A percentile compares a stretch with the other conserved stretches of the same genome.
These are phyloP conservation scores for Aspergillus awamori DNA, from an alignment of 2,329 filamentous ascomycete genomes.

Conservation along the genomic window DNA sequence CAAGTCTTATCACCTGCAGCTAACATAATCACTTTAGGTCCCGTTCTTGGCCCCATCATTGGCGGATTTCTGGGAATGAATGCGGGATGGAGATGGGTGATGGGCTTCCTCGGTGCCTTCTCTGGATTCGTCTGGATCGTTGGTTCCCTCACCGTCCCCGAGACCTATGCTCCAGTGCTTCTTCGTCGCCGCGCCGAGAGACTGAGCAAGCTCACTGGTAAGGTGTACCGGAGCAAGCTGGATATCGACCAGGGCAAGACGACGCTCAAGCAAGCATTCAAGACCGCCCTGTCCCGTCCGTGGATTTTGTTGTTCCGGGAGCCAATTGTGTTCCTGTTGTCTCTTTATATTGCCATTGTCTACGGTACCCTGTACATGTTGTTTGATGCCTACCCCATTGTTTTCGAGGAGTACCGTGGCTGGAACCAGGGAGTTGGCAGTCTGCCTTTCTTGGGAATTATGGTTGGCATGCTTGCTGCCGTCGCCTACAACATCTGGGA, in stretches of 20 bases:
- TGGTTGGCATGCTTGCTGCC: slow-evolving; percentile 45
- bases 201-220: slow-evolving; percentile 54
- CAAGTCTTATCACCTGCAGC: neutral
- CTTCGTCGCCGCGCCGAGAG: slow-evolving; percentile 54
- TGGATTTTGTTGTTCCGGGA: slow-evolving; percentile 53
- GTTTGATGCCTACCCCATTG: slow-evolving; percentile 56
- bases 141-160: slow-evolving; percentile 35
- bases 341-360: slow-evolving; percentile 55
- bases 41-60: slow-evolving; percentile 65
- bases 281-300: slow-evolving; percentile 54
- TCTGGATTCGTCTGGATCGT: slow-evolving; percentile 60
- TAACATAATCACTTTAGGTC: slow-evolving; percentile 39
- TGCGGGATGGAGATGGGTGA: slow-evolving; percentile 71
- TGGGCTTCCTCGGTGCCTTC: slow-evolving; percentile 65
- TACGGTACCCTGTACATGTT: slow-evolving; percentile 58
- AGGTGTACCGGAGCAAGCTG: slow-evolving; percentile 49
- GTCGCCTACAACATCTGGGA: slow-evolving; percentile 47
- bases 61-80: slow-evolving; percentile 68
- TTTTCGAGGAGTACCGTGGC: slow-evolving; percentile 50
- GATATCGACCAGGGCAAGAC: slow-evolving; percentile 48
- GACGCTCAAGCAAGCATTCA: slow-evolving; percentile 43
- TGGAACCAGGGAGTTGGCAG: slow-evolving; percentile 53
- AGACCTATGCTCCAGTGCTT: slow-evolving; percentile 54
- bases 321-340: slow-evolving; percentile 55
- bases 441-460: slow-evolving; percentile 54